Conservation (phyloP, 1,284 basidiomycete genomes). For the Meira miltonrushii region DNA sequence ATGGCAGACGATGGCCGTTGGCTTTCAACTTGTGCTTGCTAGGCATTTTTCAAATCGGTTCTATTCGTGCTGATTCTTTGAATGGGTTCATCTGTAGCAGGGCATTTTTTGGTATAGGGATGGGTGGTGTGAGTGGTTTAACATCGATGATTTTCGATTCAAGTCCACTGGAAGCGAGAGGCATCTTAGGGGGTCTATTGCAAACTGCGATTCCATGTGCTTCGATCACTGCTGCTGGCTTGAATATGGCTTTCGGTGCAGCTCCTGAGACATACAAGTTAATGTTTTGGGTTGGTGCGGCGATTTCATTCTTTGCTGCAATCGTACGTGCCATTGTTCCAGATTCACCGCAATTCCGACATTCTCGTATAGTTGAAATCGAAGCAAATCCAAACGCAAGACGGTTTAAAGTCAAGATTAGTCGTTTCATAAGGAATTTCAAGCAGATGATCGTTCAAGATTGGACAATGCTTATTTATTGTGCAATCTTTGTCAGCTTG, state of each 20-base stretch:
- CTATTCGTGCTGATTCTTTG: too few relatives aligned
- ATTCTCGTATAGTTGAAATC: neutral
- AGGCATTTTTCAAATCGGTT: too few relatives aligned
- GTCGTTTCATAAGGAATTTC: neutral
- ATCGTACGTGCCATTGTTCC: neutral
- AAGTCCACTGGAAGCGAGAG: neutral
- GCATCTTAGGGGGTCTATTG: neutral
- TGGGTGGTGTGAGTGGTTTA: too few relatives aligned
- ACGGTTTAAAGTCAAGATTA: neutral
- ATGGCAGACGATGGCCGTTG: too few relatives aligned
- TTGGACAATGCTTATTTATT: neutral
- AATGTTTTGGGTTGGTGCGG: neutral
- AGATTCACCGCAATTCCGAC: neutral
- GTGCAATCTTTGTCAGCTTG: neutral
- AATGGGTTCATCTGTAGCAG: too few relatives aligned
- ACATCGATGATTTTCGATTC: too few relatives aligned
- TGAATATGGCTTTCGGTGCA: too few relatives aligned
- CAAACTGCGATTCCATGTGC: neutral
- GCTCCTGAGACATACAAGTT: too few relatives aligned
- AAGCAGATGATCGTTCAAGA: neutral
- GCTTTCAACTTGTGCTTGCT: too few relatives aligned
- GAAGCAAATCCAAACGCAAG: neutral
- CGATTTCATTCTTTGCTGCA: neutral
- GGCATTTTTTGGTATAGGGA: too few relatives aligned
- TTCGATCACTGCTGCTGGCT: too few relatives aligned